Conservation (phyloP, 768 basidiomycete species). For the Lactarius evosmus region DNA sequence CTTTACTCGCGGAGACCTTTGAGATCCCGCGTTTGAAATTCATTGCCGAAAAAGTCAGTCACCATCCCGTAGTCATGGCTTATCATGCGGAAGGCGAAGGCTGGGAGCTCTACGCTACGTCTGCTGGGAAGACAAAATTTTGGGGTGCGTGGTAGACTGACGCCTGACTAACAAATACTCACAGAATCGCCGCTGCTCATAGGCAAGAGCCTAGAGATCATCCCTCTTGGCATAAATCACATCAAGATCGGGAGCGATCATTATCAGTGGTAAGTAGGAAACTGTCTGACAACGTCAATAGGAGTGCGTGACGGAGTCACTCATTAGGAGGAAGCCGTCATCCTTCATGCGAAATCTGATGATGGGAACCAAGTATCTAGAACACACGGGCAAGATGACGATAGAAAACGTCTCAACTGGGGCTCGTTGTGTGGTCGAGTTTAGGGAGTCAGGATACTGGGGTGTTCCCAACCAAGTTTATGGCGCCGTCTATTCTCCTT, state of each 20-base stretch:
- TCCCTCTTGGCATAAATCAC: conserved; percentile 69
- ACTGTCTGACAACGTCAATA: not conserved
- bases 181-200: conserved; percentile 21
- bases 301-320: not conserved
- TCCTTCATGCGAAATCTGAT: conserved; percentile 87
- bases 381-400: conserved; percentile 77
- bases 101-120: conserved; percentile 74
- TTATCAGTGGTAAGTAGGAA: conserved; percentile 60
- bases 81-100: conserved; percentile 78
- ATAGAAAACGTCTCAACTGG: conserved; percentile 60
- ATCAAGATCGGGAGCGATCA: conserved; percentile 63
- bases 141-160: conserved; percentile 60
- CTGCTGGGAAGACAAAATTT: conserved; percentile 84
- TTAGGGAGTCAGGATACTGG: conserved; percentile 85
- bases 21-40: conserved; percentile 80
- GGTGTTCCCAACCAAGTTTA: conserved; percentile 70
- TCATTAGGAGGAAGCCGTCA: conserved; percentile 74
- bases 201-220: conserved; percentile 90
- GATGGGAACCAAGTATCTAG: conserved; percentile 88
- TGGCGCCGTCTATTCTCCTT: conserved; percentile 53
- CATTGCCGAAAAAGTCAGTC: conserved; percentile 83
- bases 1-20: conserved; percentile 85
- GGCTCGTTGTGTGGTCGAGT: conserved; percentile 68
- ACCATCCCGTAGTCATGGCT: conserved; percentile 80
- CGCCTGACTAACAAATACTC: conserved; percentile 26